Percentiles rank a stretch among this genome's conserved stretches.
Conservation (phyloP, 225 moss, liverwort and hornwort species). For the Bryoerythrophyllum caledonicum region DNA sequence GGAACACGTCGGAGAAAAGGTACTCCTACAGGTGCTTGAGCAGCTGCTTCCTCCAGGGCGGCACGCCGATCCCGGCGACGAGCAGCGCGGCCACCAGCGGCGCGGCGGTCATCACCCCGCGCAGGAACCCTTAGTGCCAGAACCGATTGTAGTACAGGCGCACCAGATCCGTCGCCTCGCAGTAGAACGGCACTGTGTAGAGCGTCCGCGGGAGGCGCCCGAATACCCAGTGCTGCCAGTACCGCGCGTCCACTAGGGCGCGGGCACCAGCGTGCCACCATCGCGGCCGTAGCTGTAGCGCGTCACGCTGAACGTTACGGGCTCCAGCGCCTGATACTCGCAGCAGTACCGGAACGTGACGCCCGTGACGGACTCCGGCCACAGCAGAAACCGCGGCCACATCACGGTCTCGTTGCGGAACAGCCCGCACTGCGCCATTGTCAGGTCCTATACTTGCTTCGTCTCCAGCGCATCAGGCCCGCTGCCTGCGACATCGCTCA, state of each 20-base stretch:
- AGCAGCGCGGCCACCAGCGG: background rate
- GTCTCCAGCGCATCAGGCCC: background rate
- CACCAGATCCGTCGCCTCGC: background rate
- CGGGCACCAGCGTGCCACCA: background rate
- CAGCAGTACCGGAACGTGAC: background rate
- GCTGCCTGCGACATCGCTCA: background rate
- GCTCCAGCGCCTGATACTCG: background rate
- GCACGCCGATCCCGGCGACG: background rate
- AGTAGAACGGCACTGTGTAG: background rate
- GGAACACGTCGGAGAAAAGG: background rate
- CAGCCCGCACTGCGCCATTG: background rate
- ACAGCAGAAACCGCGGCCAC: background rate
- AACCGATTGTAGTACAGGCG: background rate
- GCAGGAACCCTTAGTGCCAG: background rate
- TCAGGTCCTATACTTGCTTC: background rate
- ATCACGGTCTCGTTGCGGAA: background rate
- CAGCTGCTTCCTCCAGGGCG: too few species aligned
- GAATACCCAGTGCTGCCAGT: background rate
- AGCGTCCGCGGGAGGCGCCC: background rate
- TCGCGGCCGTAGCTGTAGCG: background rate
- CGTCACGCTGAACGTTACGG: too few species aligned
- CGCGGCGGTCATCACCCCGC: background rate
- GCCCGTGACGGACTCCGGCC: background rate
- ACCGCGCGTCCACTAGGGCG: background rate
- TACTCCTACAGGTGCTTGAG: too few species aligned